Evolutionary conservation across 2,329 filamentous ascomycete species (phyloP), one percentile per base, ranked within the genome.

Genomic region (Sclerotiophoma versabilis): DNA sequence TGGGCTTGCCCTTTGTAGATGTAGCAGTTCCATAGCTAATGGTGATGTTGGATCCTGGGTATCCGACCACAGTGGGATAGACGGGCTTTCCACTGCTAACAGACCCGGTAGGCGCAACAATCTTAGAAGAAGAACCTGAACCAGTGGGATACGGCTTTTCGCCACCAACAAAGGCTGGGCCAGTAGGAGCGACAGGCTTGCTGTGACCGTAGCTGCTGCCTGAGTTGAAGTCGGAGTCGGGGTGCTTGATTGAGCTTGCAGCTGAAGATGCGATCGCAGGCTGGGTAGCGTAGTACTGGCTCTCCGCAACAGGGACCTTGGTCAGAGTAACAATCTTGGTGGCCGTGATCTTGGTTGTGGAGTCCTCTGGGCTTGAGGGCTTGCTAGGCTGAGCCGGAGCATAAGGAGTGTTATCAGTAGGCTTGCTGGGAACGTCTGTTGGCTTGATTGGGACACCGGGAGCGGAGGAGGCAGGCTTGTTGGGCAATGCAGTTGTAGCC

Each of bases 291-390:
- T 45, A 43, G 48, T 61, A 59, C 27, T 61, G 43, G 41, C 30
- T 48, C 8, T 51, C 53, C 1, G 59, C 52, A 22, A 60, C 54
- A 10, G 64, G 47, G 36, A 53, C 37, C 45, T 61, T 61, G 51
- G 57, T 63, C 30, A 67, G 34, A 4, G 63, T 66, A 36, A 67
- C 33, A 52, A 66, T 45, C 38, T 54, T 60, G 42, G 64, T 65
- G 4, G 37, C 32, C 33, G 59, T 53, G 39, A 57, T 26, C 36
- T 57, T 57, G 27, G 47, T 52, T 2, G 49, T 49, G 8, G 48
- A 44, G 26, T 44, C 37, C 23, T 49, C 38, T 3, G 44, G 44
- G 2, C 19, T 39, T 1, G 38, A 27, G 19, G 53, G 42, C 43
- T 57, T 43, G 52, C 47, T 46, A 37, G 49, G 37, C 17, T 49